A percentile compares a stretch with the other conserved stretches of the same genome.
Evolutionary conservation across 768 basidiomycete species (phyloP).

Genomic region (Boletus reticulatus): DNA sequence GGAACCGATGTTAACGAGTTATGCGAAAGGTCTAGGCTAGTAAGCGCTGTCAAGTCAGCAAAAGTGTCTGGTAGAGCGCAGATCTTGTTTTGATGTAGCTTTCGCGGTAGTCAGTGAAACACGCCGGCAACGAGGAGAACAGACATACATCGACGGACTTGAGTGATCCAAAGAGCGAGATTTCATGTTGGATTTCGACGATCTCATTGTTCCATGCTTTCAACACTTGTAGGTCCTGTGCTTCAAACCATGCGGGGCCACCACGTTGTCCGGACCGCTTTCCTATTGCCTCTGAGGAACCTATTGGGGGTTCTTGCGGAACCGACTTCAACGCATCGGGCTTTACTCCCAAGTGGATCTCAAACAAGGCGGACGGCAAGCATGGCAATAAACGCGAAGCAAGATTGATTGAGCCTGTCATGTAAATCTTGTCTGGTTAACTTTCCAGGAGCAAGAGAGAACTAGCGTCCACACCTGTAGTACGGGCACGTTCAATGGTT

Average conservation of each 20-base stretch:
- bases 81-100: slow-evolving; percentile 79
- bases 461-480: slow-evolving; percentile 56
- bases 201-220: slow-evolving; percentile 85
- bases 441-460: slow-evolving; percentile 35
- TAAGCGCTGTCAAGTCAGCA: slow-evolving; percentile 64
- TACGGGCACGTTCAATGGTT: slow-evolving; percentile 73
- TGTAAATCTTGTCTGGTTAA: slow-evolving; percentile 44
- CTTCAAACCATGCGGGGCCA: slow-evolving; percentile 74
- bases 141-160: slow-evolving; percentile 73
- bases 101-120: background rate
- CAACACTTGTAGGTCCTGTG: slow-evolving; percentile 70
- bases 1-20: slow-evolving; percentile 67
- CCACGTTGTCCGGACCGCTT: slow-evolving; percentile 42
- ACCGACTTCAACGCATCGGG: slow-evolving; percentile 69
- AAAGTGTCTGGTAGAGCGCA: slow-evolving; percentile 60
- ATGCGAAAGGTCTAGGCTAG: slow-evolving; percentile 70
- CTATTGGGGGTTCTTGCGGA: slow-evolving; percentile 53
- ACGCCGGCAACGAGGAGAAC: background rate
- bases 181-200: slow-evolving; percentile 74
- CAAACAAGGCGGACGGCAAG: slow-evolving; percentile 74
- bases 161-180: slow-evolving; percentile 80
- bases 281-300: slow-evolving; percentile 35
- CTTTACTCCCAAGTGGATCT: slow-evolving; percentile 73
- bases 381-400: slow-evolving; percentile 70
- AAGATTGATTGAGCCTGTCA: slow-evolving; percentile 70